These are phyloP conservation scores for Calonectria crousiana DNA, from an alignment of 2,329 filamentous ascomycete species.

Conservation along the genomic window DNA sequence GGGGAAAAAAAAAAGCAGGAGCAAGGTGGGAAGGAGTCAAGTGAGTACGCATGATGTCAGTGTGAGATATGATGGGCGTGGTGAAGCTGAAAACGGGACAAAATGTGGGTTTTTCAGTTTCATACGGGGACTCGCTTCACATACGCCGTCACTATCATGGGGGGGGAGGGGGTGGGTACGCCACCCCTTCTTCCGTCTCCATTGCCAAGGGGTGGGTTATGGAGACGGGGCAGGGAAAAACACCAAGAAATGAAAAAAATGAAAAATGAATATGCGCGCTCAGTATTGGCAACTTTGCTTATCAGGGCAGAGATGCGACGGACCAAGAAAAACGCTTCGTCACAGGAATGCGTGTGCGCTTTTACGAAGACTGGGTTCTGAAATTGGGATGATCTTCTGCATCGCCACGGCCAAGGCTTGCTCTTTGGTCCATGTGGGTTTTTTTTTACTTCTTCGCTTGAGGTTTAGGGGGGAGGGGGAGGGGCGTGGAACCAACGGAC, in stretches of 20 bases:
- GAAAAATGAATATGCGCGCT: background rate
- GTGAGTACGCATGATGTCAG: background rate
- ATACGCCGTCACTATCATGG: background rate
- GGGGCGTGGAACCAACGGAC: background rate
- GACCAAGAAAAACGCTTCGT: background rate
- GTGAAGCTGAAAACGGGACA: background rate
- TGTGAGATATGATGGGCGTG: slow-evolving; percentile 3
- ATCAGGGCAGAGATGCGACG: background rate
- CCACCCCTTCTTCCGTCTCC: background rate
- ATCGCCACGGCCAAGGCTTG: slow-evolving; percentile 1
- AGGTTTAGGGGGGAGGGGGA: background rate
- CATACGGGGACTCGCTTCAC: background rate
- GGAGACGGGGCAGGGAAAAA: background rate
- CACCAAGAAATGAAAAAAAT: background rate
- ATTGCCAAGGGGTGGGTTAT: background rate
- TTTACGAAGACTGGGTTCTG: background rate
- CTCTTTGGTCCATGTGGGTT: background rate
- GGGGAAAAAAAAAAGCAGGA: background rate
- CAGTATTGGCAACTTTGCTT: background rate
- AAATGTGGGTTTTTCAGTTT: background rate
- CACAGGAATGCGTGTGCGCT: background rate
- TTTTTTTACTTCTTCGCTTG: background rate
- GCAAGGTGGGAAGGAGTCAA: background rate
- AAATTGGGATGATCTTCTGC: slow-evolving; percentile 7
- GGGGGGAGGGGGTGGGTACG: background rate